Base-by-base conservation (phyloP, 305 asterid species). In the Fraxinus paxiana region DNA sequence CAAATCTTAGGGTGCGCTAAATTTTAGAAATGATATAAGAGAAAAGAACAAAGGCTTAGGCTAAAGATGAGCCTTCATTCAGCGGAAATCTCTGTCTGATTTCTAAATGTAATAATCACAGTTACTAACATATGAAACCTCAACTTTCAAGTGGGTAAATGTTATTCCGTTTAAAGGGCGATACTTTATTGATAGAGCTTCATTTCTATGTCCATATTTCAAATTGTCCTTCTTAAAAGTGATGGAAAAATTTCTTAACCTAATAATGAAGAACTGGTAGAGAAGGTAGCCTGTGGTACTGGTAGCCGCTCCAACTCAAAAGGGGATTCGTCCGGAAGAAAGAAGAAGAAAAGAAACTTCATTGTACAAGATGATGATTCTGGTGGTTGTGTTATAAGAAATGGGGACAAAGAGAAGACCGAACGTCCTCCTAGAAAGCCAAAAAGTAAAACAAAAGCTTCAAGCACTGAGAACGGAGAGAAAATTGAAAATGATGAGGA, bases 401-500 rank as follows among this genome's bases (percentile, higher is more conserved):
- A 70, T 70, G 24, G 22, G 13, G 46, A 35, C 22, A 70, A 6
- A 70, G 75, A 33, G 43, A 70, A 70, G 33, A 31, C 46, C 31
- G 43, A 33, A 35, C 26, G 12, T 70, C 46, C 38, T 67, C 73
- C 73, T 6, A 28, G 75, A 70, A 31, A 15, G 75, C 26, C 75
- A 70, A 70, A 31, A 70, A 30, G 75, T 70, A 70, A 15, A 70
- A 20, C 24, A 15, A 70, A 70, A 70, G 15, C 75, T 15, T n/a
- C 43, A 33, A 17, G 26, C 5, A 70, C 35, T 70, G 83, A 78
- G 30, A 37, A 72, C 51, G 79, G 37, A 13, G 86, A 72, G 41
- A 34, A 30, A 30, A 15, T 31, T 61, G 79, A 73, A 28, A 81
- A 41, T 43, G 74, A 77, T 69, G 90, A 81, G 59, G 90, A 89